Conservation (phyloP, 805 yeast species). For the Saccharomycopsis malanga region DNA sequence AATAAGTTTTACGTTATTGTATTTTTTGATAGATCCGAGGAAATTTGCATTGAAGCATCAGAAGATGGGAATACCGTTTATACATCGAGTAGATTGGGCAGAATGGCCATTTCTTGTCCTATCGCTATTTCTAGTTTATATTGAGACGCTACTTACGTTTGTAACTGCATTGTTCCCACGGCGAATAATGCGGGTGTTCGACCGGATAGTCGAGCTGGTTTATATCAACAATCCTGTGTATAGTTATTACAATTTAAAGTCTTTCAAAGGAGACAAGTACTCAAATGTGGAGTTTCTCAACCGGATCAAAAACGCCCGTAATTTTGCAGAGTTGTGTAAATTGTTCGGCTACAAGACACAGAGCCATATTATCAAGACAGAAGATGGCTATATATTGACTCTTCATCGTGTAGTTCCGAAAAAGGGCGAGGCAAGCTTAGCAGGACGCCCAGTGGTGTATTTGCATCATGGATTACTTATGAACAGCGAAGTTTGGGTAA, state of each 20-base stretch:
- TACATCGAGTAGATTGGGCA: constrained; percentile 38
- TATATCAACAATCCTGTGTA: constrained; percentile 19
- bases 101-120: constrained; percentile 45
- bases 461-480: constrained; percentile 81
- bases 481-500: constrained; percentile 75
- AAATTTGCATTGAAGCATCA: too few relatives aligned
- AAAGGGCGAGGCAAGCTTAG: constrained; percentile 63
- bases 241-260: constrained; percentile 4
- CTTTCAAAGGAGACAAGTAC: neutral
- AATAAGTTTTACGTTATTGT: too few relatives aligned
- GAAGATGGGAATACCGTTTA: constrained; percentile 38
- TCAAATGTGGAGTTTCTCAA: constrained; percentile 15
- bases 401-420: constrained; percentile 56
- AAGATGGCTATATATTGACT: constrained; percentile 63
- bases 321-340: constrained; percentile 58
- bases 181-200: constrained; percentile 31
- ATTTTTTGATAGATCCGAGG: too few relatives aligned
- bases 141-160: constrained; percentile 40
- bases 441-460: constrained; percentile 64
- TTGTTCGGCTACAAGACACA: constrained; percentile 66
- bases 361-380: constrained; percentile 65
- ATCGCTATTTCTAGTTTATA: constrained; percentile 42
- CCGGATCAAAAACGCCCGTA: constrained; percentile 38
- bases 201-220: constrained; percentile 27
- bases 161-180: constrained; percentile 42